These are phyloP conservation scores for Aegilops sharonensis DNA, from an alignment of 176 grass and related monocot genomes.

Conservation along the genomic window DNA sequence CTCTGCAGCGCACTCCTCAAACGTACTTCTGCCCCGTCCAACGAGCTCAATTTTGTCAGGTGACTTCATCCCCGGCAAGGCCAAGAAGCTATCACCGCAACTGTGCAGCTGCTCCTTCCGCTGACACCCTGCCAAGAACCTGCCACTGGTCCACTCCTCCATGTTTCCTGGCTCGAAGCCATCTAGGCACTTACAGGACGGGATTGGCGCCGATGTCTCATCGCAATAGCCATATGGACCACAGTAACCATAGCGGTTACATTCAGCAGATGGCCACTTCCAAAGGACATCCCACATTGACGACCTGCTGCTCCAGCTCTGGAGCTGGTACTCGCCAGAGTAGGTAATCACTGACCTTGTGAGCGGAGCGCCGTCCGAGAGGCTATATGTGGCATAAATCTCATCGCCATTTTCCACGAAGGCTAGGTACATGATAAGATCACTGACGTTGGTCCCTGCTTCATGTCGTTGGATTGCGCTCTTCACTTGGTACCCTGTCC, in stretches of 20 bases:
- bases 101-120: not conserved
- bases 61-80: not conserved
- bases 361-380: conserved; percentile 2
- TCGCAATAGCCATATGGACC: conserved; percentile 45
- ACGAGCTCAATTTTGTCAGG: not conserved
- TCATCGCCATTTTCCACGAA: not conserved
- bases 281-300: not conserved
- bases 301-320: conserved; percentile 3
- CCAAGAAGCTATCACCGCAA: not conserved
- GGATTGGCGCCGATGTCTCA: not conserved
- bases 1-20: not conserved
- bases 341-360: not conserved
- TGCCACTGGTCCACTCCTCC: not conserved
- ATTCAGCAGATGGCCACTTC: not conserved
- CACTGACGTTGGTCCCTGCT: not conserved
- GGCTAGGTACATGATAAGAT: not conserved
- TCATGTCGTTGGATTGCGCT: too few relatives aligned
- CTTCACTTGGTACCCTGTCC: conserved; percentile 21
- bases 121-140: not conserved
- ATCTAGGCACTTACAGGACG: conserved; percentile 15
- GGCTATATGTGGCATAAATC: not conserved
- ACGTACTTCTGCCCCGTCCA: not conserved
- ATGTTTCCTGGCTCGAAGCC: not conserved
- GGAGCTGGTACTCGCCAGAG: conserved; percentile 1
- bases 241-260: conserved; percentile 19